phyloP scores from a whole-genome alignment of 306 rosid genomes.

The Pyrus bretschneideri region DNA sequence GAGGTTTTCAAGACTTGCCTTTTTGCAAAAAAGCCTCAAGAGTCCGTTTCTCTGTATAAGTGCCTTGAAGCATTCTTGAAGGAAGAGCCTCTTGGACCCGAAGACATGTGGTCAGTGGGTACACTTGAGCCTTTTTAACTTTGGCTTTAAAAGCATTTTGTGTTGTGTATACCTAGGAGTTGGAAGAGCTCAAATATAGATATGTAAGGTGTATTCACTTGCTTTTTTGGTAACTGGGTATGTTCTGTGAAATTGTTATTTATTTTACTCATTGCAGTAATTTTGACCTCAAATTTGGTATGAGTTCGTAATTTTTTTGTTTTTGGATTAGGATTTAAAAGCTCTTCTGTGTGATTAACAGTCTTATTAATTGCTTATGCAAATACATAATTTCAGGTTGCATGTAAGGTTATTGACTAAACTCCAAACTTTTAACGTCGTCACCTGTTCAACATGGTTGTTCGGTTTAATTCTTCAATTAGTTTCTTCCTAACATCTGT shows the following conservation, averaged over 20 bases:
- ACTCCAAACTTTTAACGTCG: not conserved
- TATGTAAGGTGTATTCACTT: not conserved
- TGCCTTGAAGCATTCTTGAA: slow-evolving; percentile 97
- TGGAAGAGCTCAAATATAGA: not conserved
- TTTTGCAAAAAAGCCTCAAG: slow-evolving; percentile 66
- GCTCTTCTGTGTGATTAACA: not conserved
- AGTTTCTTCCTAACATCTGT: slow-evolving; percentile 1
- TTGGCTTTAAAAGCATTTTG: not conserved
- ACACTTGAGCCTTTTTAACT: slow-evolving; percentile 15
- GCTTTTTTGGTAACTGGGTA: not conserved
- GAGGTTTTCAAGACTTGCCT: slow-evolving; percentile 83
- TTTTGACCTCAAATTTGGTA: not conserved
- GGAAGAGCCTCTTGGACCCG: slow-evolving; percentile 99
- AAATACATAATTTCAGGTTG: not conserved
- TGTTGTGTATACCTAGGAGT: not conserved
- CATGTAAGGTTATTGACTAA: not conserved
- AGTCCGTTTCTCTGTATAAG: slow-evolving; percentile 74
- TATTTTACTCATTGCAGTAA: not conserved
- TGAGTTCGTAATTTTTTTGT: not conserved
- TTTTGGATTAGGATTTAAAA: not conserved
- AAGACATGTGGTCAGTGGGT: slow-evolving; percentile 94
- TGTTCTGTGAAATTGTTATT: not conserved
- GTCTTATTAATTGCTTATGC: not conserved
- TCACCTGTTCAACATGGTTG: not conserved
- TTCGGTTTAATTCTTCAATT: not conserved